Percentiles rank a stretch among this genome's conserved stretches.
phyloP scores from a whole-genome alignment of 116 monocot genomes.

The Cymodocea nodosa region DNA sequence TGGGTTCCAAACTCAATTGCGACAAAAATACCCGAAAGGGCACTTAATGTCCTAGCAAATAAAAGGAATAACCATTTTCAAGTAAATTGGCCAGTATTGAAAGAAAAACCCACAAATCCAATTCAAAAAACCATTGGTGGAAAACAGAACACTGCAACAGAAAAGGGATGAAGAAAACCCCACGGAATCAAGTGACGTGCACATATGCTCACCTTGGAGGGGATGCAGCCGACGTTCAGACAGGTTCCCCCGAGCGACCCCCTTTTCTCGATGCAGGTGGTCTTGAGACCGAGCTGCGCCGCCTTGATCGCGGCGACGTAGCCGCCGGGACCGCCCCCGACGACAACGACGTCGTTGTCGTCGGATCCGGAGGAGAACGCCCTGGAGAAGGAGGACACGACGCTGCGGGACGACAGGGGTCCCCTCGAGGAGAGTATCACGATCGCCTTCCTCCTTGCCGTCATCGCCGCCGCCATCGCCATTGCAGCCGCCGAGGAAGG shows the following conservation, averaged over 20 bases:
- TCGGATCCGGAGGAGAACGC: conserved; percentile 54
- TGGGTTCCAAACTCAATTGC: no score
- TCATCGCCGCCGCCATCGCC: conserved; percentile 51
- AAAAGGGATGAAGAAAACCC: no score
- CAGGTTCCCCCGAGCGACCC: conserved; percentile 91
- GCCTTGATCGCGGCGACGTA: conserved; percentile 99
- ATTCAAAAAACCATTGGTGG: no score
- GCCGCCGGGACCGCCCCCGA: conserved; percentile 88
- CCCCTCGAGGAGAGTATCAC: conserved; percentile 4
- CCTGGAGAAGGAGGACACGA: conserved; percentile 11
- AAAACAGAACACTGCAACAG: no score
- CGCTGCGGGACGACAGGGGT: conserved; percentile 10
- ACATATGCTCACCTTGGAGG: conserved; percentile 56
- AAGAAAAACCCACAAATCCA: no score
- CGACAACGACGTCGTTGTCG: conserved; percentile 93
- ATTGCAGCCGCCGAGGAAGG: not conserved
- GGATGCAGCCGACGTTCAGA: conserved; percentile 97
- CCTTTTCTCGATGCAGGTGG: conserved; percentile 97
- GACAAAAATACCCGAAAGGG: no score
- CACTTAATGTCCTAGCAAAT: no score
- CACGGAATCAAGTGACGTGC: no score
- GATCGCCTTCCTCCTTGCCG: conserved; percentile 40
- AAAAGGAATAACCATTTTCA: no score
- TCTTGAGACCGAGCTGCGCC: conserved; percentile 93
- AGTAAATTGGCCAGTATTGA: no score